Conservation (phyloP, 495 filamentous ascomycete genomes). For the Friedmanniomyces endolithicus region DNA sequence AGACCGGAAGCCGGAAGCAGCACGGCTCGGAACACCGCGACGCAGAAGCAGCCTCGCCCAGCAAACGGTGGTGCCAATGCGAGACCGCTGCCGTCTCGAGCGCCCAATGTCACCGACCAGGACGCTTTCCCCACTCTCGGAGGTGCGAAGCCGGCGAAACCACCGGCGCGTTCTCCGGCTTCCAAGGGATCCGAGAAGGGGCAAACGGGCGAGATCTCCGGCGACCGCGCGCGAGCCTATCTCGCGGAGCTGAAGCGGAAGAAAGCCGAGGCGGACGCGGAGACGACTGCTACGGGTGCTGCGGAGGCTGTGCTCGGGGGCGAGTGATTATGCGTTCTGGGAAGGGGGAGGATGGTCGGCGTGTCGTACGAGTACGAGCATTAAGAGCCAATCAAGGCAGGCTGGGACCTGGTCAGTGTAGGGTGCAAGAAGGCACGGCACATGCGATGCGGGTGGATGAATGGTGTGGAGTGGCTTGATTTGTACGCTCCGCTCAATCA, state of each 20-base stretch:
- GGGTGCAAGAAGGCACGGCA: too few relatives aligned
- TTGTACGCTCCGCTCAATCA: too few relatives aligned
- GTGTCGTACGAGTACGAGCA: too few relatives aligned
- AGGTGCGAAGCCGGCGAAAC: not conserved
- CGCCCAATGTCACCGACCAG: slow-evolving; percentile 7
- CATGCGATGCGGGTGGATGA: too few relatives aligned
- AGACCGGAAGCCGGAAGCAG: not conserved
- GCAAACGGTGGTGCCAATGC: too few relatives aligned
- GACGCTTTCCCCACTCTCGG: slow-evolving; percentile 12
- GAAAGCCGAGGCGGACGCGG: slow-evolving; percentile 13
- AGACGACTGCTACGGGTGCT: slow-evolving; percentile 10
- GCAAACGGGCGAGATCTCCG: slow-evolving; percentile 13
- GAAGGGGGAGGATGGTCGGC: too few relatives aligned
- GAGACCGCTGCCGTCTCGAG: not conserved
- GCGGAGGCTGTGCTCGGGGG: slow-evolving; percentile 14
- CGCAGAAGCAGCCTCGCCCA: not conserved
- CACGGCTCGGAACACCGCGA: not conserved
- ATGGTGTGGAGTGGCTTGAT: too few relatives aligned
- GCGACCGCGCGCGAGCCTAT: slow-evolving; percentile 8
- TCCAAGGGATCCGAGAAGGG: not conserved
- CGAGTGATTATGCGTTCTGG: not conserved
- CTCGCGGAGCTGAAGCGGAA: slow-evolving; percentile 15
- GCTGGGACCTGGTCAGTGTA: too few relatives aligned
- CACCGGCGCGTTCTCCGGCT: not conserved
- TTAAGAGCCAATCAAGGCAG: too few relatives aligned